These are phyloP conservation scores for Colletotrichum nymphaeae DNA, from an alignment of 2,329 filamentous ascomycete species.

Conservation along the genomic window DNA sequence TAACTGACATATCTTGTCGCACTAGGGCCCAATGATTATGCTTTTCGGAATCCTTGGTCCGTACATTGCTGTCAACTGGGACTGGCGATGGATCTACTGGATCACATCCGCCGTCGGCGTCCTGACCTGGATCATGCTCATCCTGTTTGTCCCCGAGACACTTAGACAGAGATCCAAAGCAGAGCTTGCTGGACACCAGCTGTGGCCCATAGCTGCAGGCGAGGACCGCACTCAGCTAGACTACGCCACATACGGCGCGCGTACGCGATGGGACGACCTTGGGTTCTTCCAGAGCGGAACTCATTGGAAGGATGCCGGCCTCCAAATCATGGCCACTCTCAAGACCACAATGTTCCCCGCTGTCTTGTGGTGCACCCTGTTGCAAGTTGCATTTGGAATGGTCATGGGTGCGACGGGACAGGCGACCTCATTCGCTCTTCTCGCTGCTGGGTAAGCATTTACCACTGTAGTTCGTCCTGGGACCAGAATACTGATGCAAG, in stretches of 20 bases:
- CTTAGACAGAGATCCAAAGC: not conserved
- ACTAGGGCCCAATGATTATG: not conserved
- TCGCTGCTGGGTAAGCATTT: not conserved
- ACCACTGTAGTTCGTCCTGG: too few species aligned
- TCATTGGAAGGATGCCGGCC: not conserved
- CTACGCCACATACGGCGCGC: not conserved
- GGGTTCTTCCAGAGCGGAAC: not conserved
- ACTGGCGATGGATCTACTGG: not conserved
- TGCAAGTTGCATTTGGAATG: not conserved
- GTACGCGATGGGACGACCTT: not conserved
- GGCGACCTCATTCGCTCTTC: not conserved
- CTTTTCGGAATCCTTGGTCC: not conserved
- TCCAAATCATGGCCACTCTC: not conserved
- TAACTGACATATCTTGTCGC: too few species aligned
- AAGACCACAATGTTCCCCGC: not conserved
- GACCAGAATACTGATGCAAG: not conserved
- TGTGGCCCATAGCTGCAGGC: not conserved
- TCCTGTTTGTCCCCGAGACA: not conserved
- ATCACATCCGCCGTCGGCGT: not conserved
- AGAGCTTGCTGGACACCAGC: not conserved
- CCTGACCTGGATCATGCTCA: not conserved
- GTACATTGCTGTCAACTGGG: not conserved
- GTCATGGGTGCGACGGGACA: not conserved
- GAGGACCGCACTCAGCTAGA: not conserved
- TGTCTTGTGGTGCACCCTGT: not conserved